Base-by-base conservation (phyloP, 176 grass and related monocot species). In the Carex scoparia region DNA sequence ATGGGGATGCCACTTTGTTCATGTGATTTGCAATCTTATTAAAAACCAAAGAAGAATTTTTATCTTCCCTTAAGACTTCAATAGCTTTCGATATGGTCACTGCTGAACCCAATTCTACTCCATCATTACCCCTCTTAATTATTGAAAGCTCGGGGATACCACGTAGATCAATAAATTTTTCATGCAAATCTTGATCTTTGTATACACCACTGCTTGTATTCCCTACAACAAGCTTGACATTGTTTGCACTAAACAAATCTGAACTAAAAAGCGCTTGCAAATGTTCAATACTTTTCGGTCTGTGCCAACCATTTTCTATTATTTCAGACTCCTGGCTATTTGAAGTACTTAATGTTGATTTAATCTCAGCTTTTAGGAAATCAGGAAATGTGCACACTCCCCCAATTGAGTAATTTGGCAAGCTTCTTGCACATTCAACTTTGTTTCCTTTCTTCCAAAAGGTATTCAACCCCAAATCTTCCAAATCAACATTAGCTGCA, bases 391-490 rank as follows among this genome's bases (percentile, higher is more conserved):
- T 91, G 69, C 86, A 93, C 14, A 97, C 76, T 84, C 65, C 87
- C 4, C 86, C 84, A 79, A 79, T 65, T 19, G 79, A 84, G 79
- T 93, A 91, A 65, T 48, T 53, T 40, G 94, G 94, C 61, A 97
- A 70, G 19, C 86, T 85, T 64, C 65, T 79, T 56, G 82, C 85
- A 28, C 84, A 86, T 60, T 89, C 68, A 2, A 87, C 42, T n/a
- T 35, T 83, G 58, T 85, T 85, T 0, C 86, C 84, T 88, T 85
- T 86, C 70, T 90, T 93, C 91, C 91, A 93, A 87, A 91, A 97
- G 80, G 85, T 60, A 68, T 97, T 93, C 8, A 97, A 85, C 18
- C 91, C 94, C 40, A 97, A 84, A 88, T 97, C 94, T 65, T 97
- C 91, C 63, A 93, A 81, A 63, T 96, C 94, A 42, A 93, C 89